phyloP scores from a whole-genome alignment of 1,284 basidiomycete genomes.

The Omphalotus olearius region DNA sequence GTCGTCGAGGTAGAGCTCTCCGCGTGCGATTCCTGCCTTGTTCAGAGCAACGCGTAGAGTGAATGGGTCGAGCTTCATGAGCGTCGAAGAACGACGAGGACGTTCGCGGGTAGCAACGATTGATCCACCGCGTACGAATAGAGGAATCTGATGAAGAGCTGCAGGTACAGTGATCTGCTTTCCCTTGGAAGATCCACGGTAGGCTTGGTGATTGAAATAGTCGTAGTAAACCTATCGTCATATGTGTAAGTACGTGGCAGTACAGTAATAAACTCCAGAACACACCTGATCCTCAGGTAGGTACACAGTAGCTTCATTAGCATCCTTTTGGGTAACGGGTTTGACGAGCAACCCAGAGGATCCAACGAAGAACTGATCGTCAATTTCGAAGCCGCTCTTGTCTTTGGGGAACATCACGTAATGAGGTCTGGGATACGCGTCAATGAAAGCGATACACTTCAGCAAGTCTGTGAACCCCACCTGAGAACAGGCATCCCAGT shows the following conservation, averaged over 20 bases:
- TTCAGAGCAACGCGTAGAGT: slow-evolving; percentile 85
- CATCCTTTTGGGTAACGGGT: slow-evolving; percentile 80
- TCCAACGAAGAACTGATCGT: slow-evolving; percentile 95
- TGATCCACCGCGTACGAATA: slow-evolving; percentile 90
- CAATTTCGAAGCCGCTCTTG: slow-evolving; percentile 78
- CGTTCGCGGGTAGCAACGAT: slow-evolving; percentile 87
- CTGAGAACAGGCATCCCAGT: slow-evolving; percentile 79
- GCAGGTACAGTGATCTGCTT: slow-evolving; percentile 74
- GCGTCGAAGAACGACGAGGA: slow-evolving; percentile 77
- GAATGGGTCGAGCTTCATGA: slow-evolving; percentile 93
- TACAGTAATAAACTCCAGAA: too few species aligned
- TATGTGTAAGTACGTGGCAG: neutral
- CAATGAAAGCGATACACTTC: neutral
- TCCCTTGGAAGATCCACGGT: slow-evolving; percentile 61
- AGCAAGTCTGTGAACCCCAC: slow-evolving; percentile 32
- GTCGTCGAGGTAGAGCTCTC: slow-evolving; percentile 95
- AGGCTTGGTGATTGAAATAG: slow-evolving; percentile 73
- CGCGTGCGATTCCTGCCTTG: slow-evolving; percentile 61
- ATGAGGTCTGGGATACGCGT: slow-evolving; percentile 65
- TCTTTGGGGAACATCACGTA: slow-evolving; percentile 92
- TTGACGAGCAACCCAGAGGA: slow-evolving; percentile 88
- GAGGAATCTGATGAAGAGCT: slow-evolving; percentile 75
- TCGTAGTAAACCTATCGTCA: slow-evolving; percentile 85
- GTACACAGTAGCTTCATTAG: slow-evolving; percentile 73
- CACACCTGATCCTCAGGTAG: slow-evolving; percentile 82